Percentiles rank a stretch among this genome's conserved stretches.
Conservation (phyloP, 257 asterid species). For the Plectranthus barbatus region DNA sequence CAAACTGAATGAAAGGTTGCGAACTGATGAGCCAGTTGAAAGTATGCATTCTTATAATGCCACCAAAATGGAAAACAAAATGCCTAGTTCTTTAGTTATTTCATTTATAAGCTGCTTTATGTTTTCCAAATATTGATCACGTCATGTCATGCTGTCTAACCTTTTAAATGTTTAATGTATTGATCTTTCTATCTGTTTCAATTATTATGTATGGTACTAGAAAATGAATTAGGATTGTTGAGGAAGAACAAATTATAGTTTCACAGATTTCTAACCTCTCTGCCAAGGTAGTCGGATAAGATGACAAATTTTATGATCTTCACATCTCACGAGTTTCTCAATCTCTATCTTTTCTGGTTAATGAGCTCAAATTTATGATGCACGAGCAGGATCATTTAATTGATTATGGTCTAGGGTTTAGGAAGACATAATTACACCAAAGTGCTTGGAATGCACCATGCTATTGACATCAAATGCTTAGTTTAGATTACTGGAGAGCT, state of each 20-base stretch:
- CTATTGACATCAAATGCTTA: neutral
- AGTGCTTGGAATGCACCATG: neutral
- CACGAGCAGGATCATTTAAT: no score
- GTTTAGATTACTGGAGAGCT: neutral
- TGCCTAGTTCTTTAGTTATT: conserved; percentile 5
- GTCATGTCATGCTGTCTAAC: neutral
- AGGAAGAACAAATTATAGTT: neutral
- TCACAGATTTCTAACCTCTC: neutral
- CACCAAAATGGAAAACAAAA: neutral
- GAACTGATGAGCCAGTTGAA: conserved; percentile 85
- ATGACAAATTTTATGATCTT: neutral
- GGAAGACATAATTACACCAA: neutral
- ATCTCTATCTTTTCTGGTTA: no score
- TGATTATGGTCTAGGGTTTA: neutral
- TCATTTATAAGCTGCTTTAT: conserved; percentile 7
- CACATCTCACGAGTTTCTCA: no score
- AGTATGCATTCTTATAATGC: conserved; percentile 41
- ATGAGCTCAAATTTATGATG: no score
- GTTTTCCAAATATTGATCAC: neutral
- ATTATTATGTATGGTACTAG: neutral
- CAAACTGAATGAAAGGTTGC: conserved; percentile 81
- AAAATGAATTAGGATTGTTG: neutral
- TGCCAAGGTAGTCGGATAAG: neutral
- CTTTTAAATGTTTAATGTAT: neutral
- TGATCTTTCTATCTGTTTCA: neutral